Evolutionary conservation across 2,329 filamentous ascomycete genomes (phyloP).

Genomic region (Sphaerulina populicola): DNA sequence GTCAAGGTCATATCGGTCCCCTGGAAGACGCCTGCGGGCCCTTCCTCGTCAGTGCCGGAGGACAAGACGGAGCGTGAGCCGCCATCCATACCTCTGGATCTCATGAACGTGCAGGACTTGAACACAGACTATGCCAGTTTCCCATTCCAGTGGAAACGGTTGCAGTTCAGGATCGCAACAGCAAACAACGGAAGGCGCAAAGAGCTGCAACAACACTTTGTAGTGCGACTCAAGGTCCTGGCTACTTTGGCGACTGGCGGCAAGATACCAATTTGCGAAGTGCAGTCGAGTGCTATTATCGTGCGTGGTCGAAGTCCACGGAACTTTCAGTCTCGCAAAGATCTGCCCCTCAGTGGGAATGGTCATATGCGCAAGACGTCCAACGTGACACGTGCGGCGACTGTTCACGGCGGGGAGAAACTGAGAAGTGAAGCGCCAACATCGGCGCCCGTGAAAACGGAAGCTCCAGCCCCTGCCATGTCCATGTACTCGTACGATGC

Average conservation of each 20-base stretch:
- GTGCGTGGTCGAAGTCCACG: conserved; percentile 86
- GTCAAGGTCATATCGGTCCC: conserved; percentile 94
- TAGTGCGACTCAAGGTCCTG: conserved; percentile 76
- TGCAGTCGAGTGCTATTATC: conserved; percentile 82
- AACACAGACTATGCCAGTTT: conserved; percentile 83
- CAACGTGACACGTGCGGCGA: conserved; percentile 21
- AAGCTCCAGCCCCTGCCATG: conserved; percentile 34
- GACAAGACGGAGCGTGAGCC: conserved; percentile 77
- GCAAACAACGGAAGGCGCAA: conserved; percentile 93
- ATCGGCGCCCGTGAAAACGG: conserved; percentile 27
- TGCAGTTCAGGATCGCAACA: conserved; percentile 91
- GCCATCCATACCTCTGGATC: conserved; percentile 65
- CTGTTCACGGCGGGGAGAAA: conserved; percentile 26
- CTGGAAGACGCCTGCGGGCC: conserved; percentile 86
- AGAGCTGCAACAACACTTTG: conserved; percentile 93
- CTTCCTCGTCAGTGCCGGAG: conserved; percentile 52
- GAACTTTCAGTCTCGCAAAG: conserved; percentile 90
- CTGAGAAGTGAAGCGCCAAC: conserved; percentile 25
- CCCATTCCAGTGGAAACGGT: conserved; percentile 84
- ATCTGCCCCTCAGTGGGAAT: conserved; percentile 75
- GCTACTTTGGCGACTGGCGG: conserved; percentile 75
- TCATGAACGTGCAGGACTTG: conserved; percentile 56
- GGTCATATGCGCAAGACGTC: conserved; percentile 62
- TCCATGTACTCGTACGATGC: conserved; percentile 36
- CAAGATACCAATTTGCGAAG: conserved; percentile 73